Base-by-base conservation (phyloP, 2,329 filamentous ascomycete species). In the Aspergillus pseudoterreus region DNA sequence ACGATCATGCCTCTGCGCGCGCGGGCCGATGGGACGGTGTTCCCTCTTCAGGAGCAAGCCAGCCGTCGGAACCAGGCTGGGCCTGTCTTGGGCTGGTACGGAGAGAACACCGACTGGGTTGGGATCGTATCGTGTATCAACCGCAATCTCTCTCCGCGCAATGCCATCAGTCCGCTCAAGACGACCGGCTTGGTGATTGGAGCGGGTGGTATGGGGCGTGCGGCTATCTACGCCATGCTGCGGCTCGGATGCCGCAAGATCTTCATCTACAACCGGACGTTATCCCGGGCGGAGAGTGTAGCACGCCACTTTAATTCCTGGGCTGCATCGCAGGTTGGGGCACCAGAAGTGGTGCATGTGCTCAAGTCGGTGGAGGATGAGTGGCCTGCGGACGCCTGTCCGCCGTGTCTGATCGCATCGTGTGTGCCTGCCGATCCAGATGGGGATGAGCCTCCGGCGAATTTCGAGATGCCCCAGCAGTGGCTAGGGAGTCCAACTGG, bases 201-300 rank as follows among this genome's bases (percentile, higher is more conserved):
- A 9, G 79, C 81, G n/a, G 81, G 81, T 41, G 88, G 88, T 6
- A 92, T 92, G 87, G 88, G 86, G 8, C 79, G 88, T 53, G 87
- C 88, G 3, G 86, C 87, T 2, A 81, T 90, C 2, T 92, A 92
- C 60, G 84, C 88, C 1, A 84, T 92, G 81, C 77, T 92, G 21
- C 86, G 88, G 60, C 76, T 92, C 6, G 88, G 88, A 3, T 87
- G 90, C 45, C 82, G 83, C 53, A 87, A 88, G 57, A 87, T 92
- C 44, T 84, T 87, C 57, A 80, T 92, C 19, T 85, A 82, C 66
- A 92, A 92, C 61, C 79, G 88, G 24, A 91, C 87, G 0, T 55
- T 78, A 2, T 75, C 77, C n/a, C 86, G 86, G 46, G 87, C 88
- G 0, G 77, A 84, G 49, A 82, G 80, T 35, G 77, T 92, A 0